Conservation (phyloP, 1,139 yeast species). For the Saccharomyces hybrid region DNA sequence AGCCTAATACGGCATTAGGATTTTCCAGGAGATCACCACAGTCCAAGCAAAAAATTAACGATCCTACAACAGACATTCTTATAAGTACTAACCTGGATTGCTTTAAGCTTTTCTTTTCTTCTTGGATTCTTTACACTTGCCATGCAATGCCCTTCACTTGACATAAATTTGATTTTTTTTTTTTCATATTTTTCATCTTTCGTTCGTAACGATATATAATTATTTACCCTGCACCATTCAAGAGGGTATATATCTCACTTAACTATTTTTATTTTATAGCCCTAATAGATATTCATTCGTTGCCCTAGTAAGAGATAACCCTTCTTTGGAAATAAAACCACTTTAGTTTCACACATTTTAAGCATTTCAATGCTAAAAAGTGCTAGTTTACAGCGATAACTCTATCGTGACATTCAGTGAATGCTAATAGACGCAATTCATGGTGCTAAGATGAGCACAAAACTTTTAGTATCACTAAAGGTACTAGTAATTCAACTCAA, state of each 20-base stretch:
- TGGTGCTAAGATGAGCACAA: conserved; percentile 1
- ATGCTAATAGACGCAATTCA: neutral
- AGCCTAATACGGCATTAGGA: conserved; percentile 42
- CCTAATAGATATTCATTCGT: no score
- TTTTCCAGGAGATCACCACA: conserved; percentile 85
- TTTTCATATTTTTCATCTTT: neutral
- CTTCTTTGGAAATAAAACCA: neutral
- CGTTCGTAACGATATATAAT: neutral
- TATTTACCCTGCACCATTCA: neutral
- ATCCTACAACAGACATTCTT: conserved; percentile 86
- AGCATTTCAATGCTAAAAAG: neutral
- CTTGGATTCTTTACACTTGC: neutral
- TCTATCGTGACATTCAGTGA: neutral
- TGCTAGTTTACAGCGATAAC: neutral
- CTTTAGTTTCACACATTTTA: neutral
- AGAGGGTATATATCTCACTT: neutral
- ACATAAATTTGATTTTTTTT: neutral
- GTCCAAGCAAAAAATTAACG: conserved; percentile 85
- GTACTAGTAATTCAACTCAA: conserved; percentile 67
- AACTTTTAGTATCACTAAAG: conserved; percentile 36
- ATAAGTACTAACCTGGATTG: neutral
- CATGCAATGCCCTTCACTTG: no score
- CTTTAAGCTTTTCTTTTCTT: neutral
- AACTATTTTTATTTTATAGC: neutral
- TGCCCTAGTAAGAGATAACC: neutral